Base-by-base conservation (phyloP, 2,329 filamentous ascomycete genomes). In the Amauroascus verrucosus region DNA sequence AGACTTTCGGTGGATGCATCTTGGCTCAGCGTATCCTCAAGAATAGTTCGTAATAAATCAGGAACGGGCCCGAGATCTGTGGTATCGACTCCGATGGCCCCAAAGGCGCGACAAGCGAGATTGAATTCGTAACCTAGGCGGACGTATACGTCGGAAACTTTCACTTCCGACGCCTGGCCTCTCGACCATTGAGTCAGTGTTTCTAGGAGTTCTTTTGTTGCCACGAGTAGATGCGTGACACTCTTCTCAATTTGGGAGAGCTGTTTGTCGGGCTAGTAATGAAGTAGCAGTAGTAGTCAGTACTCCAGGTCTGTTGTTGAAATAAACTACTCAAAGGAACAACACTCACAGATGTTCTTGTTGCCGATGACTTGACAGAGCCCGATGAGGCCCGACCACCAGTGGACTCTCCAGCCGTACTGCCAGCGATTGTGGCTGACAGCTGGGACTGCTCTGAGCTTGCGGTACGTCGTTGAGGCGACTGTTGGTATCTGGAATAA, bases 181-280 rank as follows among this genome's bases (percentile, higher is more conserved):
- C 91, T 87, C 56, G 93, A 98, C 93, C 93, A 98, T 77, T 95
- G 86, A 45, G 93, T 98, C 57, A 98, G 77, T 5, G 91, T 98
- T 74, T 98, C 93, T 57, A 98, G 84, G 1, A 98, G 83, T 71
- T 97, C 90, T 69, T 98, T 98, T 32, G 93, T 98, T 33, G 93
- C 93, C 60, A 98, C 91, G 33, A 98, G 83, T 43, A 98, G 85
- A 68, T 98, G 93, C 9, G 91, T 96, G 59, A 98, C 93, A 68
- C 90, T 96, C 76, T 96, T 97, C 75, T 98, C 93, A 71, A 98
- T 98, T 70, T 95, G 91, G 50, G 91, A 96, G 61, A 98, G 79
- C 61, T 88, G 77, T 76, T 87, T 75, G 75, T 83, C 75, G 70
- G 82, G 75, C 84, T 86, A 64, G 22, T 33, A 44, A 57, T 22